These are phyloP conservation scores for Coprinopsis sp. DNA, from an alignment of 768 basidiomycete species.

Conservation along the genomic window DNA sequence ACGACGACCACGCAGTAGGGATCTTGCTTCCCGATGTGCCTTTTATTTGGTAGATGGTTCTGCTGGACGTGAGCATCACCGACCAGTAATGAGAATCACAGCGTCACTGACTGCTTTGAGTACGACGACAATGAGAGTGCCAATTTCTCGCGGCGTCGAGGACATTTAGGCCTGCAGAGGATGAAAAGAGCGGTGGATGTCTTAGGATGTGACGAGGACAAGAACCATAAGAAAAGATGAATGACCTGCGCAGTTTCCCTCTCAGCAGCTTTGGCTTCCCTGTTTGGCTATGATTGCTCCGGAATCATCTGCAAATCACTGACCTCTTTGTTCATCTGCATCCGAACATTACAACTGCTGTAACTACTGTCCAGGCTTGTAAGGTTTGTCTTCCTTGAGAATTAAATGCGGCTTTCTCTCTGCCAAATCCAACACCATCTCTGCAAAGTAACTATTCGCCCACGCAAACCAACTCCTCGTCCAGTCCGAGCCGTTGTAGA, in stretches of 20 bases:
- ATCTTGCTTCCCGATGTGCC: constrained; percentile 95
- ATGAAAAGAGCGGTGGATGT: constrained; percentile 12
- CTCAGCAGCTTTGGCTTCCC: not conserved
- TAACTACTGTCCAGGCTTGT: constrained; percentile 43
- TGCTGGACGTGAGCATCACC: constrained; percentile 25
- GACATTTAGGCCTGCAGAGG: constrained; percentile 39
- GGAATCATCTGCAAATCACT: not conserved
- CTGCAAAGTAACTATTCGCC: constrained; percentile 81
- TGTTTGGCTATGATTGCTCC: constrained; percentile 6
- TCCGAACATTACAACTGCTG: not conserved
- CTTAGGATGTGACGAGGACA: constrained; percentile 8
- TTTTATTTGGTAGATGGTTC: constrained; percentile 88
- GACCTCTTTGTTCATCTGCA: not conserved
- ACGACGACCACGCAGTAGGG: constrained; percentile 84
- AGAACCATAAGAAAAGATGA: constrained; percentile 10
- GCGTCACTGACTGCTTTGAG: constrained; percentile 78
- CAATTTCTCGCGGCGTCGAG: constrained; percentile 67
- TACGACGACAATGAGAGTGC: constrained; percentile 90
- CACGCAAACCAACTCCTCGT: constrained; percentile 79
- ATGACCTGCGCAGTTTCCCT: not conserved
- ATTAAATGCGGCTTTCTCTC: constrained; percentile 67
- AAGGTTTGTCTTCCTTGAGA: constrained; percentile 50
- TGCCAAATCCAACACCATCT: constrained; percentile 77
- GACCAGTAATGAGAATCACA: constrained; percentile 16
- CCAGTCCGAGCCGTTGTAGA: constrained; percentile 52